phyloP scores from a whole-genome alignment of 805 yeast species.

The Saccharomycopsis guyanensis region DNA sequence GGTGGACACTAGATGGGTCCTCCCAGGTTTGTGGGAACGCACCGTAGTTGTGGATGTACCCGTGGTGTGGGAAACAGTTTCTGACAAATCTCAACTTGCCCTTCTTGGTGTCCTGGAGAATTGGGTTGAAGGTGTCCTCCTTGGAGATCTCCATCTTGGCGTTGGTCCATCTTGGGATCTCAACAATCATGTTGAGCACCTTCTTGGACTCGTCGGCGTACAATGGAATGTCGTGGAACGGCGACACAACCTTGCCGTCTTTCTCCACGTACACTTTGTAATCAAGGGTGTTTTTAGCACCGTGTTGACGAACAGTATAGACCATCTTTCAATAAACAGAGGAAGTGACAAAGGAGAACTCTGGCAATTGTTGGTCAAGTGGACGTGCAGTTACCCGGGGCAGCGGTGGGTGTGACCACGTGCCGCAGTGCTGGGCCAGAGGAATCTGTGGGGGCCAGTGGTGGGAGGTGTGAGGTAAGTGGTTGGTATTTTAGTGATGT shows the following conservation, averaged over 20 bases:
- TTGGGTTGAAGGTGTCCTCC: conserved; percentile 81
- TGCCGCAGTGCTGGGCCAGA: no score
- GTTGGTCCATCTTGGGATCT: conserved; percentile 97
- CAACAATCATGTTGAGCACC: conserved; percentile 85
- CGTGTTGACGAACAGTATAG: conserved; percentile 86
- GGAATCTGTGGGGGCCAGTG: no score
- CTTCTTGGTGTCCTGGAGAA: conserved; percentile 94
- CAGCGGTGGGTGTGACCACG: no score
- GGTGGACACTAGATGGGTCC: conserved; percentile 56
- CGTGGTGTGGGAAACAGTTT: conserved; percentile 98
- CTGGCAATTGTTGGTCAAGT: not conserved
- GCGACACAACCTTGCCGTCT: conserved; percentile 90
- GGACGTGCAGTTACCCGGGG: not conserved
- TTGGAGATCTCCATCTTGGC: conserved; percentile 94
- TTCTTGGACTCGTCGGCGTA: conserved; percentile 91
- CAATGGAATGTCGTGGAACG: conserved; percentile 91
- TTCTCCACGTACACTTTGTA: conserved; percentile 86
- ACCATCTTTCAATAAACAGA: conserved; percentile 37
- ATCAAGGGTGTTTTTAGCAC: conserved; percentile 92
- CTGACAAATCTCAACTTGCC: conserved; percentile 93
- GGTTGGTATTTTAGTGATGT: no score
- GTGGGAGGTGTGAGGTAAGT: no score
- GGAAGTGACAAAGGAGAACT: not conserved
- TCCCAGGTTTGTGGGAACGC: conserved; percentile 96
- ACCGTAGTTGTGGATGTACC: conserved; percentile 97